phyloP scores from a whole-genome alignment of 1,284 basidiomycete genomes.

The Cryptococcus sp. region DNA sequence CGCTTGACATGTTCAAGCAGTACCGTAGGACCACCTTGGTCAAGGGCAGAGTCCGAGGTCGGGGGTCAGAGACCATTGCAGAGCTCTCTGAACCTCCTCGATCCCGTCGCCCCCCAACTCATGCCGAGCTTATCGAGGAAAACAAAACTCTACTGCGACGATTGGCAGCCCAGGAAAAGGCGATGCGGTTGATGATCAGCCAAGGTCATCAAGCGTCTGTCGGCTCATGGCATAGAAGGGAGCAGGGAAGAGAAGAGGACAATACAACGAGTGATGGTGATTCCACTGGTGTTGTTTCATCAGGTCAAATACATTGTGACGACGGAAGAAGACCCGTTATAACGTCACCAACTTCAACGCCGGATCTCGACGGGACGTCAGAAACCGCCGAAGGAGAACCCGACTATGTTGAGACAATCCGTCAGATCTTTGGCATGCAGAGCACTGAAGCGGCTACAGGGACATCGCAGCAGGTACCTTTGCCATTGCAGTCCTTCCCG shows the following conservation, averaged over 20 bases:
- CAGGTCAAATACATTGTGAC: too few species aligned
- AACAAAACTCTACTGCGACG: constrained; percentile 20
- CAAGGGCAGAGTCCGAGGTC: constrained; percentile 15
- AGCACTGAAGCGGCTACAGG: background rate
- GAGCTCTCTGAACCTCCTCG: too few species aligned
- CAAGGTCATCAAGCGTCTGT: background rate
- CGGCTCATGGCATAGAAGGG: background rate
- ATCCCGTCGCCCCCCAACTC: constrained; percentile 9
- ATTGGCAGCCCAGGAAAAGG: constrained; percentile 16
- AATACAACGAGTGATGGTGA: background rate
- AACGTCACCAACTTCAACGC: background rate
- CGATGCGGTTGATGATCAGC: background rate
- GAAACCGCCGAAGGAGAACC: background rate
- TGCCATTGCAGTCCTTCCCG: too few species aligned
- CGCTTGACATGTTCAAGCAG: background rate
- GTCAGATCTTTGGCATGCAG: constrained; percentile 8
- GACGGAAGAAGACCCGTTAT: background rate
- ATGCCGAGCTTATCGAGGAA: constrained; percentile 20
- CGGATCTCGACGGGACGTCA: background rate
- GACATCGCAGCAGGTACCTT: background rate
- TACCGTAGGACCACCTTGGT: constrained; percentile 15
- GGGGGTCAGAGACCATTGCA: background rate
- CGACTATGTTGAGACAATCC: constrained; percentile 7
- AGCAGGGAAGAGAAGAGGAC: background rate
- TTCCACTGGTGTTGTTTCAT: too few species aligned